Evolutionary conservation across 768 basidiomycete species (phyloP).

Genomic region (Hortiboletus flavorubellus): DNA sequence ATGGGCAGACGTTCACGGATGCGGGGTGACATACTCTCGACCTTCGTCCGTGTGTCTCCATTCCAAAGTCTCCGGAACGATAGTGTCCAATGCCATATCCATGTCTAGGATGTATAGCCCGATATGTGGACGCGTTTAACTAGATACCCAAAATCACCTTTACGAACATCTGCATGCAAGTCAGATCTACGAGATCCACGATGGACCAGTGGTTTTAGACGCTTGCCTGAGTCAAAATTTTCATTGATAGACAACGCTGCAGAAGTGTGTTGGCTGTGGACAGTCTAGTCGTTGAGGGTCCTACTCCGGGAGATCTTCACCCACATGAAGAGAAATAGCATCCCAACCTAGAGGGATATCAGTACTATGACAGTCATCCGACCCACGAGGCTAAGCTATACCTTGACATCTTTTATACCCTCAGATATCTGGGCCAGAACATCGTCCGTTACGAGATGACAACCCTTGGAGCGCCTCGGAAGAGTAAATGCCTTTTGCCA

Average conservation of each 20-base stretch:
- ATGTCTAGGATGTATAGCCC: constrained; percentile 56
- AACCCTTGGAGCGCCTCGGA: constrained; percentile 53
- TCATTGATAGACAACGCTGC: constrained; percentile 84
- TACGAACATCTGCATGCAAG: constrained; percentile 38
- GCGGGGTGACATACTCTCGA: constrained; percentile 57
- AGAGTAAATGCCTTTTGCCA: constrained; percentile 88
- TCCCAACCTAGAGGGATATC: constrained; percentile 56
- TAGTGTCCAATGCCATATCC: constrained; percentile 88
- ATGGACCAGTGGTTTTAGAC: not conserved
- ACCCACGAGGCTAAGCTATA: constrained; percentile 18
- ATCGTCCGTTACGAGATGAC: constrained; percentile 82
- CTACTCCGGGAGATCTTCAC: constrained; percentile 21
- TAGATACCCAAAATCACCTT: constrained; percentile 32
- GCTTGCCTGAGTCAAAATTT: constrained; percentile 76
- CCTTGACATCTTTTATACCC: constrained; percentile 67
- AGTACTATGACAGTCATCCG: not conserved
- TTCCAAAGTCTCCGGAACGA: constrained; percentile 78
- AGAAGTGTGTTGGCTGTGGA: constrained; percentile 69
- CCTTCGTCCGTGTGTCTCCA: constrained; percentile 93
- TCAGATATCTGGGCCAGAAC: constrained; percentile 62
- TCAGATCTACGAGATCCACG: constrained; percentile 2
- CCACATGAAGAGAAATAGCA: constrained; percentile 87
- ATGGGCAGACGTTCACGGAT: not conserved
- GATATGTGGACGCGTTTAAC: constrained; percentile 33
- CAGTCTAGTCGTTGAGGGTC: constrained; percentile 13